Evolutionary conservation across 805 yeast genomes (phyloP), one percentile per base, ranked within the genome.

Genomic region (Isabelozyma heimii): DNA sequence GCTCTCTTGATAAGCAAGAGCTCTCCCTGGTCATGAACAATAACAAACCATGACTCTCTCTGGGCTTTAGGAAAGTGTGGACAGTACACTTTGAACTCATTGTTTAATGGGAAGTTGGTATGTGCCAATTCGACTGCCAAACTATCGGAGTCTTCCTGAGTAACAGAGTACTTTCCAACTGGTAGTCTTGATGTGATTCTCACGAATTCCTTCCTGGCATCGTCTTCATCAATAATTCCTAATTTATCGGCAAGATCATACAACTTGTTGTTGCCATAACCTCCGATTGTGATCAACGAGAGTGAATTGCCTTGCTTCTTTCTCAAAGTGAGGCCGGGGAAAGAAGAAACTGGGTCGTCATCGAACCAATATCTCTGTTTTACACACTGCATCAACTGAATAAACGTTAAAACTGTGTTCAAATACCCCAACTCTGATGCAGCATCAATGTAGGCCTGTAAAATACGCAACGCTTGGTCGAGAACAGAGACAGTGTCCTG

Each of bases 401-500:
- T 77, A 48, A 91, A 76, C 47, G 75, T 75, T 56, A 83, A 52
- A 0, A 84, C 89, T 0, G 89, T 80, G 5, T 76, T 61, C 42
- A 84, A 71, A 57, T 82, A 85, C 0, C 97, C 97, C 55, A 84
- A 60, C 57, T 92, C 97, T 2, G 97, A 82, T 1, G 94, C 84
- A 16, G 89, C 89, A 67, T 94, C 99, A 50, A 92, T 85, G 56
- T 81, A 86, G 0, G 98, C 97, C 63, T 94, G 99, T 47, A 91
- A 69, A 53, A 94, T 86, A 80, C 99, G 96, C 60, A 94, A 73
- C 7, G 96, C 83, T 70, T 94, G 99, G 61, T 95, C 99, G 49
- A 94, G 72, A 8, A 94, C 96, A 0, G 97, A 85, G 12, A 91
- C 82, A 0, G 97, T 91, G 66, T 94, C 99, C 62, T 92, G 98